Base-by-base conservation (phyloP, 179 eudicot genomes). In the Patellifolia procumbens region DNA sequence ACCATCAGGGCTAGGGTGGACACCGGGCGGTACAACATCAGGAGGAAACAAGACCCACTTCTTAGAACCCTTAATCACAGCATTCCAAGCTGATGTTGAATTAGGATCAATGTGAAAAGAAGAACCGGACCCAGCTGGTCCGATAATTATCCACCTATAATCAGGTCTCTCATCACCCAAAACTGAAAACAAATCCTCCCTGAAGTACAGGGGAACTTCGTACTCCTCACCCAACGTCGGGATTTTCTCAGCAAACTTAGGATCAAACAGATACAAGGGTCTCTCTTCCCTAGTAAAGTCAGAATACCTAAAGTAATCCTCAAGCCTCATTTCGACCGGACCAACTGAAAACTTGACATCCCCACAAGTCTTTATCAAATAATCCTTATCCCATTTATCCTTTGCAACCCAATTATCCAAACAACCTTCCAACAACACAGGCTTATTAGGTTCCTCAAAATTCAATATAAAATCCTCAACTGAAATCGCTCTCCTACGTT, bases 51-150 rank as follows among this genome's bases (percentile, higher is more conserved):
- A 78, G 1, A 94, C 85, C 98, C 98, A 94, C 80, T 94, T 94
- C 85, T 94, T 94, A 39, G 98, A 94, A 43, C 98, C 98, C 79
- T 86, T 91, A 9, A 94, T 83, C 73, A 94, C 94, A 48, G 97
- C 98, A 83, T 94, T 94, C 98, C 97, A 94, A 76, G 98, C 98
- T 42, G 98, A 94, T 16, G 98, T 94, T 2, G 97, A 94, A 82
- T 94, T 94, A 83, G 98, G 98, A 84, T 94, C 97, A 59, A 94
- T 92, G 76, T 94, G 98, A 77, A 94, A 94, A 0, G 98, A 94
- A 42, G 98, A 94, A 55, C 98, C 98, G 2, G 98, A 92, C n/a
- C 97, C 97, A 49, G 97, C 89, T 26, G 98, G 98, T 78, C 98
- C 97, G 16, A 94, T 91, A 43, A 94, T 94, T 45, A 94, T 82